These are phyloP conservation scores for Noccaea bulbosa DNA, from an alignment of 345 rosid species.

Conservation along the genomic window DNA sequence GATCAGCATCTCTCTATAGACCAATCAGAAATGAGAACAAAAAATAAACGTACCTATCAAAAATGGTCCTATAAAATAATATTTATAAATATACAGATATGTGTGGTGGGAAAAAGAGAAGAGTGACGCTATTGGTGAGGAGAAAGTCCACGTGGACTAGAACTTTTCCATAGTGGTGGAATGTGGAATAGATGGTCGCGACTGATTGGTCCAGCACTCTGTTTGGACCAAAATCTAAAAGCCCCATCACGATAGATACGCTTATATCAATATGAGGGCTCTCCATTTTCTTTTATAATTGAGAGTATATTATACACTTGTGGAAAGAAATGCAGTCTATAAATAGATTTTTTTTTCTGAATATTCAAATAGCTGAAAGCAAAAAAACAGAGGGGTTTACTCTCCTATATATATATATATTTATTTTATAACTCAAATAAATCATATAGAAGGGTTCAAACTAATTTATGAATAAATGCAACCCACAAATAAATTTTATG, in stretches of 20 bases:
- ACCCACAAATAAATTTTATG: too few species aligned
- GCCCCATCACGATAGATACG: conserved; percentile 34
- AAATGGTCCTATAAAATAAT: conserved; percentile 13
- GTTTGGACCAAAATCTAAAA: conserved; percentile 39
- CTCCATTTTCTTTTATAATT: too few species aligned
- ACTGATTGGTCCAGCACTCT: conserved; percentile 41
- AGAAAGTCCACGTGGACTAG: conserved; percentile 27
- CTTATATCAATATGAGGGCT: conserved; percentile 6
- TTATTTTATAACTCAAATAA: too few species aligned
- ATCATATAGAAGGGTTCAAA: too few species aligned
- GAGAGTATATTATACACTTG: too few species aligned
- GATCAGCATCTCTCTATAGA: background rate
- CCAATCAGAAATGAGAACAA: too few species aligned
- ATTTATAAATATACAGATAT: background rate
- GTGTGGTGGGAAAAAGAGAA: conserved; percentile 32
- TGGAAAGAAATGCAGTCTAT: too few species aligned
- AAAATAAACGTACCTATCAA: conserved; percentile 7
- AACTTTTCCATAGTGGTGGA: conserved; percentile 38
- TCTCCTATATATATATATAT: too few species aligned
- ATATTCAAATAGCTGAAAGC: too few species aligned
- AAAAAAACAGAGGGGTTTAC: too few species aligned
- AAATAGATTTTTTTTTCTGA: too few species aligned
- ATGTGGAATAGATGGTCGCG: conserved; percentile 40
- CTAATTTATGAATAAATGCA: too few species aligned
- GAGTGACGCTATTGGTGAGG: conserved; percentile 33